A percentile compares a stretch with the other conserved stretches of the same genome.
Evolutionary conservation across 148 eudicot species (phyloP).

Genomic region (Fagopyrum esculentum): DNA sequence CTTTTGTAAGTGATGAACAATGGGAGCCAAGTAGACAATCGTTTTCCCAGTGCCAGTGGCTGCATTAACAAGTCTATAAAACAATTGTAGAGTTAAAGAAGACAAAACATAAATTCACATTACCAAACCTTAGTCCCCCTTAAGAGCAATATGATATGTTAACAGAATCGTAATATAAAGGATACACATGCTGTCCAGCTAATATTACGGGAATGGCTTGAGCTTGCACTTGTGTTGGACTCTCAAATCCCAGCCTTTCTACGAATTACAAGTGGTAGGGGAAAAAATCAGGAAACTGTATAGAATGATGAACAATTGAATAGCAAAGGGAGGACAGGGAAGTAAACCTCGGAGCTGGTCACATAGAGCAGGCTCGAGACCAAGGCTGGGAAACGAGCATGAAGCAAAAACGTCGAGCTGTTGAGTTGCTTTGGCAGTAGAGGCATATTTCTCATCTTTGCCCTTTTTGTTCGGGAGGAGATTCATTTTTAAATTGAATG

Average conservation of each 20-base stretch:
- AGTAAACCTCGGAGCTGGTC: conserved; percentile 65
- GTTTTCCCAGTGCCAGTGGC: conserved; percentile 97
- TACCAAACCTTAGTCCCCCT: conserved; percentile 5
- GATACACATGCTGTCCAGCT: conserved; percentile 84
- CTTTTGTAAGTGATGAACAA: conserved; percentile 76
- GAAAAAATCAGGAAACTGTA: neutral
- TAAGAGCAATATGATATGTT: neutral
- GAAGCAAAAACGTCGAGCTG: conserved; percentile 55
- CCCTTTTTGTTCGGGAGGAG: neutral
- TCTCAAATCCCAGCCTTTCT: conserved; percentile 77
- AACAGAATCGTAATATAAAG: conserved; percentile 1
- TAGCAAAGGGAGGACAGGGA: neutral
- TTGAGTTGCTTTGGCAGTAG: conserved; percentile 11
- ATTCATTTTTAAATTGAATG: neutral
- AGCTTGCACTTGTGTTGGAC: conserved; percentile 87
- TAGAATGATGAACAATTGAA: neutral
- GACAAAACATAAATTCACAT: conserved; percentile 14
- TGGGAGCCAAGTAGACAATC: conserved; percentile 80
- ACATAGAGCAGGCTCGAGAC: conserved; percentile 63
- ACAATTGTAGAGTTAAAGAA: conserved; percentile 22
- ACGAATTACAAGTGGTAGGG: conserved; percentile 5
- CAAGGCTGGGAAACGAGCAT: conserved; percentile 78
- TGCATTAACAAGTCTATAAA: conserved; percentile 85
- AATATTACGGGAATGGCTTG: conserved; percentile 82
- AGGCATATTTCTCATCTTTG: neutral